Evolutionary conservation across 768 basidiomycete genomes (phyloP).

Genomic region (Dacryopinax spathularia): DNA sequence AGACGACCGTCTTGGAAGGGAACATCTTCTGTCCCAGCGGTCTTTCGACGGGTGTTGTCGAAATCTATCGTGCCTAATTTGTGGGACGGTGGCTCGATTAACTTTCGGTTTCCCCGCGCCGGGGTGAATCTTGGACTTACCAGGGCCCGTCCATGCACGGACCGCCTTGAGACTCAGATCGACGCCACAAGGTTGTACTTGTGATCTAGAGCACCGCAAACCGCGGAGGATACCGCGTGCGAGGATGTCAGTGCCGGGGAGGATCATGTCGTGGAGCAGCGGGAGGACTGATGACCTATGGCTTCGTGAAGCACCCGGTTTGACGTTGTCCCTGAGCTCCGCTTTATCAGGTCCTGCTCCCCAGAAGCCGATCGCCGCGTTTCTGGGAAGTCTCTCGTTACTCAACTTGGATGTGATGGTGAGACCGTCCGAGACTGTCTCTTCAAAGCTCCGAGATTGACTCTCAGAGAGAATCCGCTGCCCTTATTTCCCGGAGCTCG

Average conservation of each 20-base stretch:
- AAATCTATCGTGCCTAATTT: conserved; percentile 11
- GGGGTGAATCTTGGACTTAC: neutral
- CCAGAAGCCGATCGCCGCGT: too few species aligned
- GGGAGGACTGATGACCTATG: too few species aligned
- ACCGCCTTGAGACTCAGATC: conserved; percentile 9
- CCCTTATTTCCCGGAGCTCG: too few species aligned
- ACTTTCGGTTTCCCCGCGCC: neutral
- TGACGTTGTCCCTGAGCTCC: too few species aligned
- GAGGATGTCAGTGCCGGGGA: neutral
- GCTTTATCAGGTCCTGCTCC: too few species aligned
- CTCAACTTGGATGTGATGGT: too few species aligned
- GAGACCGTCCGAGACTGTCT: too few species aligned
- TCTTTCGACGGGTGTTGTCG: conserved; percentile 11
- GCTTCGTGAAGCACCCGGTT: too few species aligned
- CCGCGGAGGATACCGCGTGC: neutral
- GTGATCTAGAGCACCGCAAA: neutral
- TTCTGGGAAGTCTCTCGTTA: too few species aligned
- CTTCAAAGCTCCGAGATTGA: too few species aligned
- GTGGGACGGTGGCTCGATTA: neutral
- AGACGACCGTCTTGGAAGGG: conserved; percentile 8
- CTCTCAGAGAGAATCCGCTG: too few species aligned
- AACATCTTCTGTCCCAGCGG: conserved; percentile 9
- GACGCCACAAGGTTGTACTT: conserved; percentile 15
- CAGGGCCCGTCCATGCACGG: conserved; percentile 8
- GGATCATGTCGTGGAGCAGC: too few species aligned